Evolutionary conservation across 2,329 filamentous ascomycete genomes (phyloP).

Genomic region (Trichoderma oligosporum): DNA sequence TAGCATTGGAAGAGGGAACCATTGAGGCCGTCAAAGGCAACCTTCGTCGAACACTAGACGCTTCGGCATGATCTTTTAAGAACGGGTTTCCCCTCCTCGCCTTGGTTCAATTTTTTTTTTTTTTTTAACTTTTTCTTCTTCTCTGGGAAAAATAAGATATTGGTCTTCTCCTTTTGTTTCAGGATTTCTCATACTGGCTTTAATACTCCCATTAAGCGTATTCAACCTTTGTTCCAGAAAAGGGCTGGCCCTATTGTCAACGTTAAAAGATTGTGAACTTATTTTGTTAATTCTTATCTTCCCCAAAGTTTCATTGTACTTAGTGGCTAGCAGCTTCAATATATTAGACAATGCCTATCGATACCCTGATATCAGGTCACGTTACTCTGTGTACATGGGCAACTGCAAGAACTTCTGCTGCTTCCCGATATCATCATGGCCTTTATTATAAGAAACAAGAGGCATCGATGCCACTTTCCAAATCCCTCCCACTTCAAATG

Average conservation of each 20-base stretch:
- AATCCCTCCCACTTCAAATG: not conserved
- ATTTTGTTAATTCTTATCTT: no score
- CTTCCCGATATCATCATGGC: not conserved
- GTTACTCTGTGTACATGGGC: not conserved
- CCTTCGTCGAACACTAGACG: conserved; percentile 49
- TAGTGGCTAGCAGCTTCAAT: no score
- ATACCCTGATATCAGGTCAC: not conserved
- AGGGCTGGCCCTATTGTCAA: conserved; percentile 7
- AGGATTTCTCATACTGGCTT: not conserved
- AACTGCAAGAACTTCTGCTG: not conserved
- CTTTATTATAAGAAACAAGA: not conserved
- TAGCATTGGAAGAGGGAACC: conserved; percentile 58
- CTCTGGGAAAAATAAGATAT: not conserved
- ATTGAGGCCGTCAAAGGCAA: conserved; percentile 57
- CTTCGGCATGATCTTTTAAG: conserved; percentile 24
- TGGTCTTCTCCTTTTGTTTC: not conserved
- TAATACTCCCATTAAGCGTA: conserved; percentile 1
- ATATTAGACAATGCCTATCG: no score
- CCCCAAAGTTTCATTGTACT: no score
- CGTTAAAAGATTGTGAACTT: not conserved
- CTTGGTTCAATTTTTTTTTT: not conserved
- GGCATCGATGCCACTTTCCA: not conserved
- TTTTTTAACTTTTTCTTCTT: not conserved
- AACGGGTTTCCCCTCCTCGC: no score
- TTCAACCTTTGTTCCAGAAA: not conserved